Base-by-base conservation (phyloP, 495 filamentous ascomycete genomes). In the Xylaria palmicola region DNA sequence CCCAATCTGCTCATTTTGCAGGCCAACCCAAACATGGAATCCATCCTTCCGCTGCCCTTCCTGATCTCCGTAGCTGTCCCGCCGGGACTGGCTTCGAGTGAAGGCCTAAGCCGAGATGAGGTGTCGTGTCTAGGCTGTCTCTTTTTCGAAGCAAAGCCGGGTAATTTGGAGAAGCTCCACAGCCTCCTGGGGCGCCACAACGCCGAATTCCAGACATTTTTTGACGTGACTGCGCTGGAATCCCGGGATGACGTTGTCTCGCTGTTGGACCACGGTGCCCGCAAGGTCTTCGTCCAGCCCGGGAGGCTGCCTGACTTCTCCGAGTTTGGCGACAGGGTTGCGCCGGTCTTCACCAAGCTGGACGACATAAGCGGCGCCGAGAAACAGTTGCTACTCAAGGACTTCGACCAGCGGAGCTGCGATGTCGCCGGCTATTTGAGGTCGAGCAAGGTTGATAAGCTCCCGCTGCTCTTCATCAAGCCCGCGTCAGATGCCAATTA, bases 191-290 rank as follows among this genome's bases (percentile, higher is more conserved):
- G 81, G 34, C 80, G 84, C 56, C 84, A 91, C 66, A 82, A 88
- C 68, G 79, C 85, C 59, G 76, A 80, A 39, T 87, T 91, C 62
- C 78, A 86, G 49, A 81, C 87, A 57, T 92, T 86, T 69, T 85
- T 95, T 63, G 89, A 97, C 64, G 92, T 86, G 56, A 88, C 90
- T 20, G 74, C 78, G 26, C 83, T 98, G 54, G 65, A 81, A 59
- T 85, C 84, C 26, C 72, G 77, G 45, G 85, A 89, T 39, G 90
- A 96, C 62, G 76, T 97, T 19, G 75, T 92, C 51, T 82, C 89
- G 53, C 81, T 98, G 29, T 83, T 98, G 53, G 88, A 98, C 69
- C 84, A 86, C 63, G 94, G 95, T 53, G 91, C 91, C n/a, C 82
- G 85, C 40, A 94, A 88, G 73, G 87, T 96, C 45, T 93, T 98